Evolutionary conservation across 2,329 filamentous ascomycete species (phyloP).

Genomic region (Furcasterigmium sp.): DNA sequence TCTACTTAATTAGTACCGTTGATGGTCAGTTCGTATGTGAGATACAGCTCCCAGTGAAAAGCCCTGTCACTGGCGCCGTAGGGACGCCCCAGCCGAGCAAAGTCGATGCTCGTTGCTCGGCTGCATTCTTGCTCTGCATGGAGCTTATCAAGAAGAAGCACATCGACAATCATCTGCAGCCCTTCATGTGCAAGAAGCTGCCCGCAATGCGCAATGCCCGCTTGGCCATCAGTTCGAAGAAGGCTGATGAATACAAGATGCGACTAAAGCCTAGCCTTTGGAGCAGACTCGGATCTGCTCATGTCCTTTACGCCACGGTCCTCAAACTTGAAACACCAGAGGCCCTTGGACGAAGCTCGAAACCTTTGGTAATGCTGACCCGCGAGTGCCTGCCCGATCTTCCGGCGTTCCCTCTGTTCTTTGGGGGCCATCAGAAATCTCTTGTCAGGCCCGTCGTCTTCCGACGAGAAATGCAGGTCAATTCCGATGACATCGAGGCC

Average conservation of each 20-base stretch:
- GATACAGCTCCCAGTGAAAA: constrained; percentile 68
- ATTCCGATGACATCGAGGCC: constrained; percentile 37
- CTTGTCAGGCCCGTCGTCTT: constrained; percentile 46
- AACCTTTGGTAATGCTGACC: constrained; percentile 66
- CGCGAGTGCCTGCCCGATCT: constrained; percentile 58
- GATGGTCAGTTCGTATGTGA: constrained; percentile 67
- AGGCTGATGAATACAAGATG: constrained; percentile 70
- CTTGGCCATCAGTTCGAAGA: constrained; percentile 75
- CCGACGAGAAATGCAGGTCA: constrained; percentile 33
- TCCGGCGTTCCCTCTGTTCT: constrained; percentile 66
- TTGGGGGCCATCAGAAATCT: constrained; percentile 59
- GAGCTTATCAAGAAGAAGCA: constrained; percentile 60
- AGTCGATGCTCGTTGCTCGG: constrained; percentile 76
- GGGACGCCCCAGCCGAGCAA: constrained; percentile 66
- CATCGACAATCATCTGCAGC: constrained; percentile 70
- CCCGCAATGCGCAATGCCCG: constrained; percentile 84
- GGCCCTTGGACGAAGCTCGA: constrained; percentile 53
- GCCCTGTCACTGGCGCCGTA: constrained; percentile 61
- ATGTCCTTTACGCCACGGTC: constrained; percentile 57
- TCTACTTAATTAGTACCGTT: constrained; percentile 57
- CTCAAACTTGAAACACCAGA: constrained; percentile 53
- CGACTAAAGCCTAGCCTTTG: constrained; percentile 73
- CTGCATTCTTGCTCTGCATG: constrained; percentile 79
- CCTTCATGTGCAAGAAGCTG: constrained; percentile 64
- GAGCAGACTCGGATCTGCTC: constrained; percentile 35